Evolutionary conservation across 495 filamentous ascomycete species (phyloP), one percentile per base, ranked within the genome.

Genomic region (Xylaria castorea): DNA sequence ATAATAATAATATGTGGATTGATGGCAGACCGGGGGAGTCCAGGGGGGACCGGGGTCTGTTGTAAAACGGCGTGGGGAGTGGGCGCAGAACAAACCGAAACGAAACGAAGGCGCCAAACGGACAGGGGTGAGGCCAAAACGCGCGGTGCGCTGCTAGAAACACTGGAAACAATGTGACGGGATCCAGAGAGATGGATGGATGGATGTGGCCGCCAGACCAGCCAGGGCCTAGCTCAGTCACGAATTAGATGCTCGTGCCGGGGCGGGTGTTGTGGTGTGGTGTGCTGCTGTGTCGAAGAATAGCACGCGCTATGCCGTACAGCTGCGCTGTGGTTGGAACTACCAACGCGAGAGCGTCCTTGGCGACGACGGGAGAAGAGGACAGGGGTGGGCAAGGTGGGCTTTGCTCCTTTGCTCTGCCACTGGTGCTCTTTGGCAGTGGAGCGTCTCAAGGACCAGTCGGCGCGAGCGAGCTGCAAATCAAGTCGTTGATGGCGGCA

Each of bases 21-120:
- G 51, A 58, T 71, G 62, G 63, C 16, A 69, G 71, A 36, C 63
- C 38, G 72, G 76, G 46, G 72, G 67, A 68, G 44, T 72, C 71
- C 71, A 75, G 66, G 70, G 66, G 64, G 71, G 30, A 40, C 74
- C 74, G 70, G 74, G 74, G 66, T 71, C 73, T 57, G 64, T 62
- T 53, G 57, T 65, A 65, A 71, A 70, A 70, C 71, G 61, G 61
- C 61, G 63, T 74, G 74, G 68, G 63, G 68, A 71, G 48, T 72
- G 69, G 62, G 44, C 40, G 65, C 71, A 73, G 51, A 51, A 51
- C 64, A 71, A 67, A 60, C 60, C 64, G 55, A 71, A 61, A 69
- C 73, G 64, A 64, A 71, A 65, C 69, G 70, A 38, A 53, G 58
- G 70, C 66, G 68, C 60, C 70, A 73, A 73, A 70, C 48, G 71